phyloP scores from a whole-genome alignment of 1,139 yeast genomes.

The Yamadazyma sp. region DNA sequence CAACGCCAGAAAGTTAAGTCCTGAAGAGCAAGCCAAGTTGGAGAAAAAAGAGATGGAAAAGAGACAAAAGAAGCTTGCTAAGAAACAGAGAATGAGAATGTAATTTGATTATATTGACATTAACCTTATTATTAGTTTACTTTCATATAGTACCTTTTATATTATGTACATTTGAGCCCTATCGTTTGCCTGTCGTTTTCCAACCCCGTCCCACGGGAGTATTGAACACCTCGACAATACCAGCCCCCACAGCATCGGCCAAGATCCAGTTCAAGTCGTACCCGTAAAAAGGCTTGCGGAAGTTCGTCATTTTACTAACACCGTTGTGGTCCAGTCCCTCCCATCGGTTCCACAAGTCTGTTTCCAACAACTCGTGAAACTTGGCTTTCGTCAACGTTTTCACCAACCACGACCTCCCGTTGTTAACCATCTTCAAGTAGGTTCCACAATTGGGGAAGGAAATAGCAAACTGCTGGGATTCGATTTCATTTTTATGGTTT shows the following conservation, averaged over 20 bases:
- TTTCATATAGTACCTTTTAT: too few species aligned
- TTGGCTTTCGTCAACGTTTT: slow-evolving; percentile 41
- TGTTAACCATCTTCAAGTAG: slow-evolving; percentile 46
- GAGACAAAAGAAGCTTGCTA: slow-evolving; percentile 43
- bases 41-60: slow-evolving; percentile 61
- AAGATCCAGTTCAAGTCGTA: slow-evolving; percentile 60
- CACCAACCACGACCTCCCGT: slow-evolving; percentile 52
- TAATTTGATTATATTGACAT: slow-evolving; percentile 13
- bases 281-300: slow-evolving; percentile 61
- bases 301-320: slow-evolving; percentile 37
- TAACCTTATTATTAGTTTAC: background rate
- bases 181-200: slow-evolving; percentile 55
- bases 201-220: slow-evolving; percentile 76
- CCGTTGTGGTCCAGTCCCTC: slow-evolving; percentile 35
- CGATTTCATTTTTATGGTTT: slow-evolving; percentile 49
- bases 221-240: slow-evolving; percentile 61
- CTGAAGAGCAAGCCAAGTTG: slow-evolving; percentile 72
- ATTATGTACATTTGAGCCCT: too few species aligned
- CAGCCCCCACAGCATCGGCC: slow-evolving; percentile 69
- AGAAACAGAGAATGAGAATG: slow-evolving; percentile 42
- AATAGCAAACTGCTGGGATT: slow-evolving; percentile 43
- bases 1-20: slow-evolving; percentile 54
- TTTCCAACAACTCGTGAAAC: slow-evolving; percentile 56
- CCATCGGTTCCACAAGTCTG: slow-evolving; percentile 49
- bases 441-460: slow-evolving; percentile 66